These are phyloP conservation scores for Pseudogymnoascus sp. DNA, from an alignment of 2,329 filamentous ascomycete genomes.

Conservation along the genomic window DNA sequence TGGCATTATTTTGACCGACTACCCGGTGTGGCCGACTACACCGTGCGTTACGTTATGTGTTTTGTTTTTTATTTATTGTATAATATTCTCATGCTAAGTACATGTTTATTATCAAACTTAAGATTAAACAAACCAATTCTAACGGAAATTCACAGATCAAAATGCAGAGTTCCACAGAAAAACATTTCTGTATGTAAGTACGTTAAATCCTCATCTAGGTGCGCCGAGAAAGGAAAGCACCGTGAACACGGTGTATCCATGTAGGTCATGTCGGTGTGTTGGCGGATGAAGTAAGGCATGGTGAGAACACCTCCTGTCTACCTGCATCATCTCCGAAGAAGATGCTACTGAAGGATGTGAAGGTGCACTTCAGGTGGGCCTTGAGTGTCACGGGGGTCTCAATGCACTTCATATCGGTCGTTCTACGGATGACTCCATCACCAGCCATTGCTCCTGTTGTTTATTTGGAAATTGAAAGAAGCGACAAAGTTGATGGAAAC, in stretches of 20 bases:
- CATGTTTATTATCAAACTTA: background rate
- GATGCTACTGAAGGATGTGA: slow-evolving; percentile 55
- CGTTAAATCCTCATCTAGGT: background rate
- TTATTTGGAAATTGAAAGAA: background rate
- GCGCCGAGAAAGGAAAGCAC: background rate
- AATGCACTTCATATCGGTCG: no score
- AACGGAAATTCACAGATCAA: background rate
- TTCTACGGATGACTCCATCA: background rate
- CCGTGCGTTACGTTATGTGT: no score
- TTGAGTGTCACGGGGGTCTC: slow-evolving; percentile 51
- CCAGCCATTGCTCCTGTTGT: slow-evolving; percentile 26
- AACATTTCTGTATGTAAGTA: background rate
- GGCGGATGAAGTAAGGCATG: slow-evolving; percentile 41
- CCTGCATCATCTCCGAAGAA: slow-evolving; percentile 58
- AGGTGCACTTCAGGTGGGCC: slow-evolving; percentile 59
- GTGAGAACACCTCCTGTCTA: slow-evolving; percentile 55
- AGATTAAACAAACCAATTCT: background rate
- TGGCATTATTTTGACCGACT: no score
- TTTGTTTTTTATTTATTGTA: background rate
- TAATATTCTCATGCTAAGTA: background rate
- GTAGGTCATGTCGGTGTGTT: background rate
- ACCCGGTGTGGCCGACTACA: no score
- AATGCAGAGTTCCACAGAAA: background rate
- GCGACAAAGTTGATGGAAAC: background rate
- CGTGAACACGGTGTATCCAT: no score